These are phyloP conservation scores for Yarrowia alimentaria DNA, from an alignment of 805 yeast genomes.

Conservation along the genomic window DNA sequence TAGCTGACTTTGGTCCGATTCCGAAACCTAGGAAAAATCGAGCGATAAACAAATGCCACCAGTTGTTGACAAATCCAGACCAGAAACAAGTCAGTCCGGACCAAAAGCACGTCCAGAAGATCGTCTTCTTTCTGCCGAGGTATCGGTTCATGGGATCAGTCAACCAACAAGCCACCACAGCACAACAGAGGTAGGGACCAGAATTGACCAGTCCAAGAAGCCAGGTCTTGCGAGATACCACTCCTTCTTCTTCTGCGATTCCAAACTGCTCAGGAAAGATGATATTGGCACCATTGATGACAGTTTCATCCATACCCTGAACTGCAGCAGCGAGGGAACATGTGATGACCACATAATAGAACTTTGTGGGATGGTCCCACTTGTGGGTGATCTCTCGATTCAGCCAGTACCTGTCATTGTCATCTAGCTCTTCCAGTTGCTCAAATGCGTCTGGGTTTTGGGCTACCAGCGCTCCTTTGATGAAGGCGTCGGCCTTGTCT, in stretches of 20 bases:
- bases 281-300: slow-evolving; percentile 63
- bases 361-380: slow-evolving; percentile 45
- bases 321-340: slow-evolving; percentile 68
- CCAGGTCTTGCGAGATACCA: slow-evolving; percentile 36
- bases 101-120: slow-evolving; percentile 56
- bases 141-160: slow-evolving; percentile 52
- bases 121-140: slow-evolving; percentile 59
- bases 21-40: slow-evolving; percentile 64
- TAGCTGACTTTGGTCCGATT: slow-evolving; percentile 64
- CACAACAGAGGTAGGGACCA: slow-evolving; percentile 63
- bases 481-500: slow-evolving; percentile 30
- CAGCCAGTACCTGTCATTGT: slow-evolving; percentile 38
- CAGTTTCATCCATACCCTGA: slow-evolving; percentile 75
- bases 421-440: slow-evolving; percentile 42
- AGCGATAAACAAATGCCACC: slow-evolving; percentile 61
- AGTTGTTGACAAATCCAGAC: slow-evolving; percentile 60
- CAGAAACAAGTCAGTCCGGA: slow-evolving; percentile 61
- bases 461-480: slow-evolving; percentile 57
- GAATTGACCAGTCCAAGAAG: slow-evolving; percentile 60
- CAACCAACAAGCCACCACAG: slow-evolving; percentile 56
- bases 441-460: slow-evolving; percentile 42
- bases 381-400: slow-evolving; percentile 50
- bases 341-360: slow-evolving; percentile 52
- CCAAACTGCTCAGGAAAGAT: slow-evolving; percentile 39
- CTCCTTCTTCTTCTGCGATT: slow-evolving; percentile 34